Evolutionary conservation across 2,329 filamentous ascomycete species (phyloP), one percentile per base, ranked within the genome.

Genomic region (Nemania abortiva): DNA sequence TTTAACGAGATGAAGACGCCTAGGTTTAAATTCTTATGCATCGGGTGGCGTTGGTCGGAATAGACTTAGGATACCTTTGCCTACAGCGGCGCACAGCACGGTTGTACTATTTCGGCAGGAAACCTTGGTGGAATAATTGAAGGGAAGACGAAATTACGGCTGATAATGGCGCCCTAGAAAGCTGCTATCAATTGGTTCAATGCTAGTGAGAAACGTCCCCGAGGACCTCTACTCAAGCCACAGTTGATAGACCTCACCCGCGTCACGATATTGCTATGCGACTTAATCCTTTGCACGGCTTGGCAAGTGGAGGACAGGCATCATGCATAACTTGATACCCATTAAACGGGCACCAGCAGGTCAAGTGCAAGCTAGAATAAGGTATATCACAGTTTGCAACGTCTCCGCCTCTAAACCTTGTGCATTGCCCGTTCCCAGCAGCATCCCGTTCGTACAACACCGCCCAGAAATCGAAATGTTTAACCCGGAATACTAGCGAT

Each of bases 11-110:
- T 59, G 11, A 59, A 58, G 27, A 55, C 47, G 42, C 47, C 52
- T 63, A 47, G 63, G 55, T 53, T 37, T 63, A 70, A 61, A 73
- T 62, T 71, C 63, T 73, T 53, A 54, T 72, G 74, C 75, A 77
- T 77, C 59, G 70, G 73, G 65, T 66, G 75, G 75, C 73, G 75
- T 76, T 76, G 31, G 42, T 65, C 34, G 64, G 20, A 45, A 66
- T 70, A 70, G 59, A 62, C n/a, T 70, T 65, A 34, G 29, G n/a
- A 59, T 37, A 37, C 37, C 34, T 58, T 29, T 37, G 54, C 42
- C 57, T 49, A 20, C 27, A 22, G 58, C 58, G 45, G 27, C n/a
- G 24, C 42, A 53, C 13, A 45, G 18, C 18, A 20, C 47, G 3
- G 55, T n/a, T 18, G 20, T 57, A 39, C 49, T 27, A 42, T 60